Evolutionary conservation across 2,329 filamentous ascomycete species (phyloP).

Genomic region (Coleophoma crateriformis): DNA sequence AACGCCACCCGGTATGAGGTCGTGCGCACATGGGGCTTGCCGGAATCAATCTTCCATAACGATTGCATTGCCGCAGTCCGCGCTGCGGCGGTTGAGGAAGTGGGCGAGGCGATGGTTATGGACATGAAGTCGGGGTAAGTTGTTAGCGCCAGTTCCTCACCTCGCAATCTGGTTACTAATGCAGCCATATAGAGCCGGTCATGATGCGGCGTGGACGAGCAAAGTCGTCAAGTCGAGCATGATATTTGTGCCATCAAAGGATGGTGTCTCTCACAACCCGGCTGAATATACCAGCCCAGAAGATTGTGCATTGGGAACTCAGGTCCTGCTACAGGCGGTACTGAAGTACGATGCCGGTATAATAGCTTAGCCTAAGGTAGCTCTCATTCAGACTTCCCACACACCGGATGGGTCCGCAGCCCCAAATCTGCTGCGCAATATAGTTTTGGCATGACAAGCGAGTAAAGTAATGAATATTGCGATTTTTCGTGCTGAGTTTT

Average conservation of each 20-base stretch:
- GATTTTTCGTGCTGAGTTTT: no score
- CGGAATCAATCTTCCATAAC: slow-evolving; percentile 15
- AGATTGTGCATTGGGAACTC: slow-evolving; percentile 50
- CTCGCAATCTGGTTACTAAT: not conserved
- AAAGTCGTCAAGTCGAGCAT: slow-evolving; percentile 42
- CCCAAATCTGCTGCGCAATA: no score
- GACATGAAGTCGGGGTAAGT: slow-evolving; percentile 17
- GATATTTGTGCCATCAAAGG: slow-evolving; percentile 59
- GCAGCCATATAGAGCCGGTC: slow-evolving; percentile 8
- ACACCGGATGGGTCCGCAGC: no score
- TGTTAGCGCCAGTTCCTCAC: not conserved
- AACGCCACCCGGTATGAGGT: slow-evolving; percentile 13
- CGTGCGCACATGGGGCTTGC: slow-evolving; percentile 16
- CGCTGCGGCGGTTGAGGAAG: slow-evolving; percentile 12
- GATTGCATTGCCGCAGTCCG: slow-evolving; percentile 16
- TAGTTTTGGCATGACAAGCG: no score
- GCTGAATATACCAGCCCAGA: slow-evolving; percentile 54
- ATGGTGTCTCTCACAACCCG: slow-evolving; percentile 58
- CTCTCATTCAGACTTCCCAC: no score
- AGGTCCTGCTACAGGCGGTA: slow-evolving; percentile 37
- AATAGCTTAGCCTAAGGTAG: no score
- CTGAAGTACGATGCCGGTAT: slow-evolving; percentile 27
- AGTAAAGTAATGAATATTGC: no score
- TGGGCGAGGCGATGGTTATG: slow-evolving; percentile 14
- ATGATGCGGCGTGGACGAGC: slow-evolving; percentile 17